These are phyloP conservation scores for Carex littledalei DNA, from an alignment of 176 grass and related monocot species.

Conservation along the genomic window DNA sequence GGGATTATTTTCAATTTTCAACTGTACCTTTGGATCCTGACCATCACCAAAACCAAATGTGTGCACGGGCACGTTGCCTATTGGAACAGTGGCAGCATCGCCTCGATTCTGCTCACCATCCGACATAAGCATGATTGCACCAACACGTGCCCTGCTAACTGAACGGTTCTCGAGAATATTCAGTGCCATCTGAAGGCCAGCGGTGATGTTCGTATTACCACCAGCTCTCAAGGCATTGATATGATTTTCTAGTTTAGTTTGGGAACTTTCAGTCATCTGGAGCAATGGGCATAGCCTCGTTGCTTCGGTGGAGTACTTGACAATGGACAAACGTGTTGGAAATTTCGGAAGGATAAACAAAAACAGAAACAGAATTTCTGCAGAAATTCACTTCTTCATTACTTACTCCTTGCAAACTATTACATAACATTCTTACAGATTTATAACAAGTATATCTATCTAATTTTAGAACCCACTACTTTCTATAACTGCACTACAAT, in stretches of 20 bases:
- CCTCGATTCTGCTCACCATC: not conserved
- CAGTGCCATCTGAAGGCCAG: not conserved
- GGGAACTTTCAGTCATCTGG: no score
- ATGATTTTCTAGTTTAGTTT: no score
- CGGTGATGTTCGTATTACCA: not conserved
- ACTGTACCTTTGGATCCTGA: not conserved
- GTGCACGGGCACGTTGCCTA: constrained; percentile 7
- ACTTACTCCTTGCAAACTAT: no score
- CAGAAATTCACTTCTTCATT: no score
- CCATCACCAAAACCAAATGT: constrained; percentile 24
- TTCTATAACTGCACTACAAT: no score
- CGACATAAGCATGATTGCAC: constrained; percentile 13
- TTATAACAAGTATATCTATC: no score
- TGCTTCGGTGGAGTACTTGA: not conserved
- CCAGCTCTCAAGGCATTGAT: no score
- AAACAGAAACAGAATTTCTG: no score
- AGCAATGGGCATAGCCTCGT: no score
- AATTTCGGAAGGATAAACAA: no score
- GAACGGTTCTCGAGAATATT: not conserved
- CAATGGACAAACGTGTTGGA: constrained; percentile 20
- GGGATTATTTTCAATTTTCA: not conserved
- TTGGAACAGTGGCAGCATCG: not conserved
- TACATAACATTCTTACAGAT: no score
- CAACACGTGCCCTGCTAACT: not conserved
- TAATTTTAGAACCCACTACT: no score